A percentile compares a stretch with the other conserved stretches of the same genome.
These are phyloP conservation scores for Beauveria australis DNA, from an alignment of 2,329 filamentous ascomycete genomes.

Conservation along the genomic window DNA sequence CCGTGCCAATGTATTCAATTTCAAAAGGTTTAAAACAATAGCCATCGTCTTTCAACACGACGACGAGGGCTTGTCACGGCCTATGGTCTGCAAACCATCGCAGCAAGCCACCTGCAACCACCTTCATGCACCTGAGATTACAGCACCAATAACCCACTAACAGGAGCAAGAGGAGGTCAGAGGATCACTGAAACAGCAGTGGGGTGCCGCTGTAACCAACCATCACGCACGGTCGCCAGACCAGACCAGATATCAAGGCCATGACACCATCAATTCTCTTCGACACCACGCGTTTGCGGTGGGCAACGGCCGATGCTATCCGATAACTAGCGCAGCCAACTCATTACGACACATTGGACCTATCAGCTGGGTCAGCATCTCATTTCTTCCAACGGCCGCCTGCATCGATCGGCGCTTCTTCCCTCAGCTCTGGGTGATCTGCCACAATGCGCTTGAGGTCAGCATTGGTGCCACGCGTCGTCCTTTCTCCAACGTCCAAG, in stretches of 20 bases:
- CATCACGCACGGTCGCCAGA: background rate
- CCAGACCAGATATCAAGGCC: background rate
- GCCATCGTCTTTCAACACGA: too few relatives aligned
- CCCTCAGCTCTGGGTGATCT: background rate
- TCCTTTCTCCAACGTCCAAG: background rate
- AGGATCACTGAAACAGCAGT: background rate
- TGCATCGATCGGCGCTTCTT: background rate
- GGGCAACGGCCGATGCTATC: background rate
- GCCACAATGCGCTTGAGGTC: conserved; percentile 6
- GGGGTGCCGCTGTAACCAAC: background rate
- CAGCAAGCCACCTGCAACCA: too few relatives aligned
- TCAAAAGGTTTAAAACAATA: too few relatives aligned
- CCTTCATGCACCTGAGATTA: background rate
- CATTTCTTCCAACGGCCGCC: background rate
- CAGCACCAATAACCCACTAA: background rate
- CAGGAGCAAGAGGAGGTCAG: background rate
- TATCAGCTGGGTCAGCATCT: background rate
- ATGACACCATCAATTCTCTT: background rate
- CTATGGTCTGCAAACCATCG: background rate
- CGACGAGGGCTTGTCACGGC: too few relatives aligned
- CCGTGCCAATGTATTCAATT: too few relatives aligned
- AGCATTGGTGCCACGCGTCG: background rate
- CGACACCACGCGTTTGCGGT: background rate
- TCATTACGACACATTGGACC: background rate
- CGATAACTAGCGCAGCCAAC: background rate